Percentiles rank a stretch among this genome's conserved stretches.
phyloP scores from a whole-genome alignment of 2,329 filamentous ascomycete genomes.

The Botrytis squamosa region DNA sequence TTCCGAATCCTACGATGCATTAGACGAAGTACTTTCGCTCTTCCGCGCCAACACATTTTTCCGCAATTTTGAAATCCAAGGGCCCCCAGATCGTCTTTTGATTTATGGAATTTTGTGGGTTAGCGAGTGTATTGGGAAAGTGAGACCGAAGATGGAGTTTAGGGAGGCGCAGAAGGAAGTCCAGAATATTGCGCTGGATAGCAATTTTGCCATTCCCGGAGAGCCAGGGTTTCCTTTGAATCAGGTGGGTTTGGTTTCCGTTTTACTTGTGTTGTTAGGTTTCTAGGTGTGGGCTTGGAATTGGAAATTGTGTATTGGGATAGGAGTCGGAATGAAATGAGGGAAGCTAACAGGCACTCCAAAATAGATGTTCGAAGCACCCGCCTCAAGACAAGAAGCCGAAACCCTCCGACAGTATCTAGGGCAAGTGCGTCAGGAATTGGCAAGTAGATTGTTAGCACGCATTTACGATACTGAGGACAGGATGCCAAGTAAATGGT shows the following conservation, averaged over 20 bases:
- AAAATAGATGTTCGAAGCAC: conserved; percentile 80
- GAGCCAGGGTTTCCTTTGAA: conserved; percentile 92
- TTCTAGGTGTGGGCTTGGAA: neutral
- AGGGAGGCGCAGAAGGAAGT: conserved; percentile 70
- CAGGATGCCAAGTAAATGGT: conserved; percentile 80
- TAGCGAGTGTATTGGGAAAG: conserved; percentile 84
- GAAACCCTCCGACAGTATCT: conserved; percentile 88
- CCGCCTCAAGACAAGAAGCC: conserved; percentile 81
- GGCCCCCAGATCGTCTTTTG: conserved; percentile 86
- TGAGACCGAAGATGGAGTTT: conserved; percentile 69
- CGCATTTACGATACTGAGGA: conserved; percentile 73
- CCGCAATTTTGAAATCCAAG: conserved; percentile 99
- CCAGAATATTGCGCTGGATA: conserved; percentile 86
- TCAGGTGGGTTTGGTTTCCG: conserved; percentile 56
- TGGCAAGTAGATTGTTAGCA: conserved; percentile 77
- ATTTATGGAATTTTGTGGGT: conserved; percentile 97
- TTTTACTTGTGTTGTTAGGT: neutral
- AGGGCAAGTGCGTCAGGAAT: conserved; percentile 87
- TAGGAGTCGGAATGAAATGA: neutral
- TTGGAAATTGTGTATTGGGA: neutral
- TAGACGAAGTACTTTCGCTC: conserved; percentile 88
- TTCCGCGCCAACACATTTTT: conserved; percentile 99
- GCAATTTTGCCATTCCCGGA: conserved; percentile 89
- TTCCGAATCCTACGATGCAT: conserved; percentile 89
- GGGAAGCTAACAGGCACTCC: neutral